Conservation (phyloP, 345 rosid genomes). For the Bruguiera parviflora region DNA sequence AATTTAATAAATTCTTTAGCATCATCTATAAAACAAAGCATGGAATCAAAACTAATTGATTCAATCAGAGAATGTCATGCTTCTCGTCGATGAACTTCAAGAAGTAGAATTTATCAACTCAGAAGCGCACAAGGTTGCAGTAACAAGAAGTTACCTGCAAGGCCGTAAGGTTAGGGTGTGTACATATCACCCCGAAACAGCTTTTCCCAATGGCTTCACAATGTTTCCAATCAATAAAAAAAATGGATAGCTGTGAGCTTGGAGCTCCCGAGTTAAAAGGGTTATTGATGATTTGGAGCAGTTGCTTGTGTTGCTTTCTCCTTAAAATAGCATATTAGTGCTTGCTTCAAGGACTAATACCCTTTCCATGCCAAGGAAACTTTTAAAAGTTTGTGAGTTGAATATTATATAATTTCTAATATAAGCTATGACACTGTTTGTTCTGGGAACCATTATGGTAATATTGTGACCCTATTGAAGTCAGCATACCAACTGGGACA, state of each 20-base stretch:
- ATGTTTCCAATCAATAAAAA: slow-evolving; percentile 27
- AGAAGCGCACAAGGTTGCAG: background rate
- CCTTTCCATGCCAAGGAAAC: too few relatives aligned
- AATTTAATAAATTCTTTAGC: background rate
- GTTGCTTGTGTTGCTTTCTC: too few relatives aligned
- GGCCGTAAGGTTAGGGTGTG: slow-evolving; percentile 29
- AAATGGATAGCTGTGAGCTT: slow-evolving; percentile 40
- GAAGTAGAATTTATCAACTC: background rate
- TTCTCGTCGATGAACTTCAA: slow-evolving; percentile 3
- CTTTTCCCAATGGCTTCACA: slow-evolving; percentile 27
- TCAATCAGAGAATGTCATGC: background rate
- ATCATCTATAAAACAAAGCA: background rate
- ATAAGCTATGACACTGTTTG: too few relatives aligned
- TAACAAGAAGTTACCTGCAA: slow-evolving; percentile 20
- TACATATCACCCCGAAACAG: slow-evolving; percentile 18
- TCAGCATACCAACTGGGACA: too few relatives aligned
- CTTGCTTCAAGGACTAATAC: too few relatives aligned
- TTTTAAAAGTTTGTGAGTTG: too few relatives aligned
- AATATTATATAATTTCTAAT: too few relatives aligned
- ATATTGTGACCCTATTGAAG: too few relatives aligned
- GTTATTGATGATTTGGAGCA: slow-evolving; percentile 7
- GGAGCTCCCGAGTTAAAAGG: slow-evolving; percentile 28
- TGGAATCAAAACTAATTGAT: background rate
- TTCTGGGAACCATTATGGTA: too few relatives aligned
- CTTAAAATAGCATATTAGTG: too few relatives aligned